These are phyloP conservation scores for Diversispora eburnea DNA, from an alignment of 192 early-diverging fungal species.

Conservation along the genomic window DNA sequence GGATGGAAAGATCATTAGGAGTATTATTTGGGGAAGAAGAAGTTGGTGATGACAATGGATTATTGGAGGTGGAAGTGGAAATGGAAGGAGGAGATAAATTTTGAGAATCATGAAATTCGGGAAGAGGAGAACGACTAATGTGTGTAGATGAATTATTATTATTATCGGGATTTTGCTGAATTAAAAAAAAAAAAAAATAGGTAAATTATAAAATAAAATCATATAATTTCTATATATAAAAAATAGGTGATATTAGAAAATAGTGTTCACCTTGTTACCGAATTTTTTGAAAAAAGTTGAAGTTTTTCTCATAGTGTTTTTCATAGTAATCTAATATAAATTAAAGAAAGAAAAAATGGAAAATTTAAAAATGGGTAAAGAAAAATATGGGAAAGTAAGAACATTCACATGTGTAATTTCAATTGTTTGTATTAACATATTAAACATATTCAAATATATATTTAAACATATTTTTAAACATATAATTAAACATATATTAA, in stretches of 20 bases:
- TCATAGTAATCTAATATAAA: slow-evolving; percentile 19
- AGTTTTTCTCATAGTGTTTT: slow-evolving; percentile 24
- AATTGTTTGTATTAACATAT: background rate
- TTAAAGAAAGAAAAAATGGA: background rate
- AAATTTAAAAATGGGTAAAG: background rate
- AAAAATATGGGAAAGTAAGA: background rate
- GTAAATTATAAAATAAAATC: background rate
- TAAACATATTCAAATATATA: background rate
- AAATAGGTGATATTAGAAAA: background rate
- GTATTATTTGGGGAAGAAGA: background rate
- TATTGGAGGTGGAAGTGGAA: background rate
- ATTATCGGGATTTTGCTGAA: slow-evolving; percentile 6
- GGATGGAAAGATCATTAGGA: no score
- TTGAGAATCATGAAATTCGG: slow-evolving; percentile 6
- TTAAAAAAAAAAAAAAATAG: background rate
- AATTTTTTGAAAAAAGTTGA: slow-evolving; percentile 30
- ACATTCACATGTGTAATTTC: background rate
- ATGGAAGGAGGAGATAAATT: background rate
- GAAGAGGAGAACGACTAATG: background rate
- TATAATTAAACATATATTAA: background rate
- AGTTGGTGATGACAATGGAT: no score
- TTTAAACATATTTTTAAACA: background rate
- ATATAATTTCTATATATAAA: background rate
- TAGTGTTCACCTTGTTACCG: slow-evolving; percentile 17
- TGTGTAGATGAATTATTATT: background rate